A percentile compares a stretch with the other conserved stretches of the same genome.
phyloP scores from a whole-genome alignment of 306 rosid species.

The Malus asiatica region DNA sequence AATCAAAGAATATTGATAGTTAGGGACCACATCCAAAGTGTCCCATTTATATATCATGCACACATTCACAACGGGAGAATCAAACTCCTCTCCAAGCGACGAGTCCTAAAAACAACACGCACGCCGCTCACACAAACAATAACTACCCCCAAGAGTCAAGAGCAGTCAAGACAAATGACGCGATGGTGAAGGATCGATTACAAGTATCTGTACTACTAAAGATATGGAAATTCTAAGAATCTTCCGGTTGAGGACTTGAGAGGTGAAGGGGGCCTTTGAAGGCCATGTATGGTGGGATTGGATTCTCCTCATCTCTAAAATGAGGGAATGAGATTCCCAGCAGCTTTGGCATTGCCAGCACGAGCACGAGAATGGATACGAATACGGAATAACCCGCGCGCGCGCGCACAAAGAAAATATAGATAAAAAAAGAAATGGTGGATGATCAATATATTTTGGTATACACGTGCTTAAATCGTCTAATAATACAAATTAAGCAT shows the following conservation, averaged over 20 bases:
- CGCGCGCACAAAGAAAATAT: background rate
- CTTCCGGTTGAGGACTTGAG: conserved; percentile 34
- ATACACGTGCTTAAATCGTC: background rate
- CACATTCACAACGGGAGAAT: conserved; percentile 21
- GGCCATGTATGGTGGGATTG: conserved; percentile 38
- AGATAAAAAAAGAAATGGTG: background rate
- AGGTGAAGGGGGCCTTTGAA: conserved; percentile 30
- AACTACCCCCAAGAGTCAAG: background rate
- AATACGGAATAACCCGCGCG: conserved; percentile 7
- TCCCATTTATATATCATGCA: conserved; percentile 7
- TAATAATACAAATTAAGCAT: background rate
- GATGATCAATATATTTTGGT: no score
- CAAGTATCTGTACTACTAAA: background rate
- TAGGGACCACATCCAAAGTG: no score
- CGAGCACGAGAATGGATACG: conserved; percentile 34
- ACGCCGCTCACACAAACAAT: background rate
- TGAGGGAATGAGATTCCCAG: conserved; percentile 66
- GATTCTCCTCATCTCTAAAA: conserved; percentile 40
- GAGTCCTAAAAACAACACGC: background rate
- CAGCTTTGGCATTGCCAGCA: conserved; percentile 39
- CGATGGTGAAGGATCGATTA: background rate
- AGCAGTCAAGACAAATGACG: background rate
- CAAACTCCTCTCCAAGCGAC: conserved; percentile 17
- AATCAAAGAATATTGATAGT: no score
- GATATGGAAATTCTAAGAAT: conserved; percentile 35